Evolutionary conservation across 1,284 basidiomycete species (phyloP).

Genomic region (Malassezia obtusa): DNA sequence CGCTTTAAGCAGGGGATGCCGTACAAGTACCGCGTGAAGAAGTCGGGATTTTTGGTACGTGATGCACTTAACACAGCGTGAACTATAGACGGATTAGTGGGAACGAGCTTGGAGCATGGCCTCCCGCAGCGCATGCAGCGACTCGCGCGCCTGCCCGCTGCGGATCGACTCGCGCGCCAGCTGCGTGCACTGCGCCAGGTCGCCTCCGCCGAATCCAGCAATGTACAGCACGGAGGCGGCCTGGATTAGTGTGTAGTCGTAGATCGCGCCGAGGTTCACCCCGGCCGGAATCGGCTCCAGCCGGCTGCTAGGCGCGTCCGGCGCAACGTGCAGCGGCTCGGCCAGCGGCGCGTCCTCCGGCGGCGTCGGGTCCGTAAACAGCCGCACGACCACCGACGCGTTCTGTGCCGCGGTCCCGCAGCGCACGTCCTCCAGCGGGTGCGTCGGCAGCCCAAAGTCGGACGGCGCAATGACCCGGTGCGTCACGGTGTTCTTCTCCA

Average conservation of each 20-base stretch:
- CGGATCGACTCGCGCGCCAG: conserved; percentile 10
- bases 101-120: conserved; percentile 1
- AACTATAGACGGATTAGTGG: neutral
- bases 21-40: conserved; percentile 31
- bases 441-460: conserved; percentile 33
- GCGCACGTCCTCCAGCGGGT: conserved; percentile 34
- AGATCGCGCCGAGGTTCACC: conserved; percentile 29
- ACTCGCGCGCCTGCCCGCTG: neutral
- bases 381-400: conserved; percentile 32
- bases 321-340: conserved; percentile 1
- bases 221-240: conserved; percentile 41
- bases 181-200: conserved; percentile 1
- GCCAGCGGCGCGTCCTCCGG: conserved; percentile 2
- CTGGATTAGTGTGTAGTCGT: conserved; percentile 42
- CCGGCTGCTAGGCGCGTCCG: neutral
- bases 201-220: conserved; percentile 22
- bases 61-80: neutral
- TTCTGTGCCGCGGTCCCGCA: conserved; percentile 31
- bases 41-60: conserved; percentile 16
- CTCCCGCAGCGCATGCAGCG: neutral
- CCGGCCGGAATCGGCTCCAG: conserved; percentile 28
- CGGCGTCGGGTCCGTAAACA: conserved; percentile 17
- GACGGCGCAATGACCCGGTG: conserved; percentile 31
- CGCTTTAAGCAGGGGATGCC: conserved; percentile 33
- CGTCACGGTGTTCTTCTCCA: conserved; percentile 23